Conservation (phyloP, 2,329 filamentous ascomycete species). For the Neofusicoccum sp. region DNA sequence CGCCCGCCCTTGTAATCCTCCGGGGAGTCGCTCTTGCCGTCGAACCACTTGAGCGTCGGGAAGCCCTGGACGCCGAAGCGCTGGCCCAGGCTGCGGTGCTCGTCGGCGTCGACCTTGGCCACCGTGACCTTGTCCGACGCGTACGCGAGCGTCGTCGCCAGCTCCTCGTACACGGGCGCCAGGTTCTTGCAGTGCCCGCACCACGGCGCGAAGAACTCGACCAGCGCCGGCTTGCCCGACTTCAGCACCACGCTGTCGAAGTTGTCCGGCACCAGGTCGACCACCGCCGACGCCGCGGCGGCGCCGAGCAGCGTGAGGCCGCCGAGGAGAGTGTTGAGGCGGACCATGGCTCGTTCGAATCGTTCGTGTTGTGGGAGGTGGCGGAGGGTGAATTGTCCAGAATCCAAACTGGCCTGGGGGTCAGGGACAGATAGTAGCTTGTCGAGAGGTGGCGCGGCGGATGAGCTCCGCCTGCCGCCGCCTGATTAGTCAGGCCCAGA, state of each 20-base stretch:
- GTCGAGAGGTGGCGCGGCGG: neutral
- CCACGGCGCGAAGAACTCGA: conserved; percentile 98
- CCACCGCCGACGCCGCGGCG: conserved; percentile 66
- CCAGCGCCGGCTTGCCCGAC: conserved; percentile 90
- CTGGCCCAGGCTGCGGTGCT: conserved; percentile 79
- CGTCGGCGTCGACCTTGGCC: conserved; percentile 94
- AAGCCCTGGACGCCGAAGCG: conserved; percentile 89
- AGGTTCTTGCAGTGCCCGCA: conserved; percentile 99
- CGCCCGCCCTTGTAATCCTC: conserved; percentile 82
- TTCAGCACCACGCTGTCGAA: conserved; percentile 88
- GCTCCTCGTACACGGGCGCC: conserved; percentile 90
- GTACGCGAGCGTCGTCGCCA: conserved; percentile 71
- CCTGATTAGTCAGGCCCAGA: neutral
- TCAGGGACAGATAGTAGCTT: neutral
- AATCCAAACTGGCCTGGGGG: neutral
- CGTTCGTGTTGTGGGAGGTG: neutral
- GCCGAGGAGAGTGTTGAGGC: conserved; percentile 28
- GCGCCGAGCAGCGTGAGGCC: conserved; percentile 32
- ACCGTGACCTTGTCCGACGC: conserved; percentile 77
- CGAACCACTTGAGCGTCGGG: conserved; percentile 96
- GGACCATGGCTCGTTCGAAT: conserved; percentile 8
- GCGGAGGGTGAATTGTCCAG: neutral
- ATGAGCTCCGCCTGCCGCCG: neutral
- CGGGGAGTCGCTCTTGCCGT: conserved; percentile 86
- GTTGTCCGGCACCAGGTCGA: conserved; percentile 85